A percentile compares a stretch with the other conserved stretches of the same genome.
Evolutionary conservation across 441 rosid genomes (phyloP).

Genomic region (Syzygium syzygioides): DNA sequence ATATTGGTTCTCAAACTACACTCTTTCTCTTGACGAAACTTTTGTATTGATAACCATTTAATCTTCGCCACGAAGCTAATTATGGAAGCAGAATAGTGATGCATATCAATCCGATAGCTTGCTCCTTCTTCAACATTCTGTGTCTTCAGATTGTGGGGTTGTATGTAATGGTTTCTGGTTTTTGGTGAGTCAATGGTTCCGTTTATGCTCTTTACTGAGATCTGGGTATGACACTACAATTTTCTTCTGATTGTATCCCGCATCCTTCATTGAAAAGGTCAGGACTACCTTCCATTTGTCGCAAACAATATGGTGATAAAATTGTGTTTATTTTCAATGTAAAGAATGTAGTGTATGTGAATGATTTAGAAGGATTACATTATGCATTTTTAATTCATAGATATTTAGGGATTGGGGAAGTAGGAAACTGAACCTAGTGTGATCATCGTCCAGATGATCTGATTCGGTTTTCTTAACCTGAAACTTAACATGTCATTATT

Average conservation of each 20-base stretch:
- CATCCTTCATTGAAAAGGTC: constrained; percentile 93
- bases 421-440: neutral
- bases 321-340: neutral
- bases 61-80: neutral
- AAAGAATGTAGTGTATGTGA: neutral
- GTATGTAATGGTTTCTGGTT: neutral
- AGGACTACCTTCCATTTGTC: neutral
- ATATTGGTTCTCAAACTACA: neutral
- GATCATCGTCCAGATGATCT: neutral
- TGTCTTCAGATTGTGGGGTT: neutral
- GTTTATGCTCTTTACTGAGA: neutral
- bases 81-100: neutral
- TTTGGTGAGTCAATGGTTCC: neutral
- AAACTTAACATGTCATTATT: neutral
- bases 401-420: neutral
- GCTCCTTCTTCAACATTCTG: neutral
- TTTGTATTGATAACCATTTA: neutral
- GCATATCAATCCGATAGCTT: neutral
- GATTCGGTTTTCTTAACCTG: neutral
- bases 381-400: neutral
- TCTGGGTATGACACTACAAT: constrained; percentile 25
- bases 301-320: neutral
- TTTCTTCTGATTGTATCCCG: constrained; percentile 48
- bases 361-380: neutral
- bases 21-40: neutral